Evolutionary conservation across 2,329 filamentous ascomycete genomes (phyloP), one percentile per base, ranked within the genome.

Genomic region (Mariannaea sp.): DNA sequence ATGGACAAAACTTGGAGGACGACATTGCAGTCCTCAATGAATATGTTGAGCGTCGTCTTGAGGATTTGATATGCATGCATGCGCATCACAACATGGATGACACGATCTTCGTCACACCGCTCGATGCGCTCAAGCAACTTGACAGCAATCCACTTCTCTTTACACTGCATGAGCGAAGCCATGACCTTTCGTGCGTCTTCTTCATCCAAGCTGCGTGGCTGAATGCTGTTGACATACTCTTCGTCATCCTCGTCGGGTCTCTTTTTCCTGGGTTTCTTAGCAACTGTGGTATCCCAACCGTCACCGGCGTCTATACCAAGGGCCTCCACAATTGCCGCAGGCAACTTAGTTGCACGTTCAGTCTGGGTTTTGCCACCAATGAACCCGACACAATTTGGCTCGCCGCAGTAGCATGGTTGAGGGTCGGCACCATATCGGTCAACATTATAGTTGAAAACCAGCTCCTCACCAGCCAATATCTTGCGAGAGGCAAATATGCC

Each of bases 381-480:
- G 73, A 91, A 97, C 48, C 94, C 94, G 16, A 92, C 91, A 73
- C 94, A 99, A 69, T 97, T 97, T 14, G 86, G 80, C 73, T 99
- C 94, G 57, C 85, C 92, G 71, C 94, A 99, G 73, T 97, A 97
- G 74, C 94, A 99, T 22, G 91, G 92, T 72, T 97, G 93, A 36
- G 94, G 93, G 65, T 99, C 92, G 36, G 94, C 92, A 59, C 94
- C 94, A 70, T 99, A 99, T 60, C 94, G 87, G 73, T 99, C 94
- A 61, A 99, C 94, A 67, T 99, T 99, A 83, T 99, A 99, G 77
- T 99, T 97, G 80, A 99, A 99, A 17, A 96, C 92, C 51, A 99
- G 79, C 73, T 99, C 94, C 72, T 99, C 94, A 49, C 94, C 94
- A 14, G 89, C 86, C 68, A 86, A 85, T 69, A 99, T 88, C 66